Percentiles rank a stretch among this genome's conserved stretches.
Conservation (phyloP, 176 grass and related monocot species). For the Otatea glauca region DNA sequence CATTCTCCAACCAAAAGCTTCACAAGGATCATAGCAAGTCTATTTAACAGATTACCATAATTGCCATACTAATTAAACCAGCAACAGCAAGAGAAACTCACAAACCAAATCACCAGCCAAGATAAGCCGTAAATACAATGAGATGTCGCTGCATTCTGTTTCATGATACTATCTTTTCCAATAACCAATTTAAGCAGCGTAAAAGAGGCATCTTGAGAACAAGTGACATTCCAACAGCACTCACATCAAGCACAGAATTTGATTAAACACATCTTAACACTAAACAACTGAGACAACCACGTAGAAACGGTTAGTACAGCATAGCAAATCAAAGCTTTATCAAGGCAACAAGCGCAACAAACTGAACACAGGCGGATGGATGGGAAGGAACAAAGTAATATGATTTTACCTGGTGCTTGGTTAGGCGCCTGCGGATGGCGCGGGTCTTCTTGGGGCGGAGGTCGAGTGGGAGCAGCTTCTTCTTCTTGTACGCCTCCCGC, state of each 20-base stretch:
- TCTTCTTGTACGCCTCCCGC: constrained; percentile 85
- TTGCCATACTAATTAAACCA: neutral
- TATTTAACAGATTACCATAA: neutral
- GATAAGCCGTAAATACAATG: no score
- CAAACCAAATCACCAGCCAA: neutral
- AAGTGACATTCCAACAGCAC: neutral
- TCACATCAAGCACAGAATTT: neutral
- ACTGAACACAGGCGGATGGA: neutral
- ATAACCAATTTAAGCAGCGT: neutral
- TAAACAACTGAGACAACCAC: neutral
- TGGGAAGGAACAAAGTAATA: neutral
- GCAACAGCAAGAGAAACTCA: neutral
- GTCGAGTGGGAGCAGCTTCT: constrained; percentile 68
- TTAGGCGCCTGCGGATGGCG: constrained; percentile 81
- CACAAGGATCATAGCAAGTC: neutral
- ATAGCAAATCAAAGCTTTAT: neutral
- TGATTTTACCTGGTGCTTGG: constrained; percentile 70
- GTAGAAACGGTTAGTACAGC: neutral
- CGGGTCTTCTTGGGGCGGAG: constrained; percentile 91
- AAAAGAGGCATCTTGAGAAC: neutral
- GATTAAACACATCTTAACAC: neutral
- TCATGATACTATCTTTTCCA: neutral
- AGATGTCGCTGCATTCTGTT: neutral
- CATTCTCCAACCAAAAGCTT: neutral
- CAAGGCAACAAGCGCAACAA: neutral